A percentile compares a stretch with the other conserved stretches of the same genome.
Conservation (phyloP, 148 eudicot genomes). For the Fallopia convolvulus region DNA sequence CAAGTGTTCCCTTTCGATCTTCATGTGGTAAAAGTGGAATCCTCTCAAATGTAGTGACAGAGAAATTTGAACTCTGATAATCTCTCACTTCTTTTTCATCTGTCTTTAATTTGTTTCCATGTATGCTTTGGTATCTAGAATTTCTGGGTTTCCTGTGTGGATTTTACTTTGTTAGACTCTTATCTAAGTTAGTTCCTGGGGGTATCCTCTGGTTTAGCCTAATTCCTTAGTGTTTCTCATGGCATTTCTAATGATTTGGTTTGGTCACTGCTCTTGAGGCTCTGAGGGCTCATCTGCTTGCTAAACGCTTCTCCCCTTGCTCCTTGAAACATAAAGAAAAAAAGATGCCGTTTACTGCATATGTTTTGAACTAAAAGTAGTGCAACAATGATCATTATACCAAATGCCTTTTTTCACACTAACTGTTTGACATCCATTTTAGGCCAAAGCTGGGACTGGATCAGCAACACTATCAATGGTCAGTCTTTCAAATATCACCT, state of each 20-base stretch:
- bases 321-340: not conserved
- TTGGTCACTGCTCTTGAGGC: not conserved
- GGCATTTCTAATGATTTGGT: not conserved
- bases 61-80: not conserved
- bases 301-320: not conserved
- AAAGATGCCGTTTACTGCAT: not conserved
- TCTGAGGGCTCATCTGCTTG: not conserved
- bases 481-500: conserved; percentile 13
- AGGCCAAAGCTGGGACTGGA: conserved; percentile 99
- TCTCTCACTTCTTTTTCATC: not conserved
- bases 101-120: not conserved
- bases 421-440: conserved; percentile 10
- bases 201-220: not conserved
- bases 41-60: not conserved
- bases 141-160: not conserved
- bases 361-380: not conserved
- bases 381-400: not conserved
- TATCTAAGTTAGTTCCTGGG: not conserved
- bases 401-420: not conserved
- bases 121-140: not conserved
- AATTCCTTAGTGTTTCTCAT: not conserved
- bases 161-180: not conserved
- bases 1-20: not conserved
- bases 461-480: conserved; percentile 98
- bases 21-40: not conserved